A percentile compares a stretch with the other conserved stretches of the same genome.
Evolutionary conservation across 257 asterid species (phyloP).

Genomic region (Solanum ossicruentum): DNA sequence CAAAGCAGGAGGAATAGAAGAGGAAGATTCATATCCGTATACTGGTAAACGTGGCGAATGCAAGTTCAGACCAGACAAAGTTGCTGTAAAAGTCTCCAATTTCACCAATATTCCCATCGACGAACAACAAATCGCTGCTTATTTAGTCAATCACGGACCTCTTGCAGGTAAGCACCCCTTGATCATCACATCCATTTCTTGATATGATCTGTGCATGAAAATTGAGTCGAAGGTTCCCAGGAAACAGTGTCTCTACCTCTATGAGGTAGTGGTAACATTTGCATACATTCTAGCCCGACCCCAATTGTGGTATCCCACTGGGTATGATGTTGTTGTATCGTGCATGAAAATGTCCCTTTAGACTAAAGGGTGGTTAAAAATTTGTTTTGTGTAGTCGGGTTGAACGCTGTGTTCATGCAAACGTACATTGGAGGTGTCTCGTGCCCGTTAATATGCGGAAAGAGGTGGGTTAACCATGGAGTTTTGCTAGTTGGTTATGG

Average conservation of each 20-base stretch:
- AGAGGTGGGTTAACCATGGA: conserved; percentile 50
- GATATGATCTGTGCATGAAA: background rate
- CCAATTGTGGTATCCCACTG: too few relatives aligned
- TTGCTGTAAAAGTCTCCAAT: conserved; percentile 38
- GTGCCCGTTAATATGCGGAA: conserved; percentile 66
- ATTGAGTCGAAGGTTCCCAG: background rate
- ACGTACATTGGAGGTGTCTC: conserved; percentile 80
- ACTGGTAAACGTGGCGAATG: conserved; percentile 56
- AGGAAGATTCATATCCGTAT: conserved; percentile 52
- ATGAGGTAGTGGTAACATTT: too few relatives aligned
- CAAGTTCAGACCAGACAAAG: conserved; percentile 35
- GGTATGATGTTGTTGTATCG: too few relatives aligned
- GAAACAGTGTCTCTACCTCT: too few relatives aligned
- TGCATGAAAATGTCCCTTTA: background rate
- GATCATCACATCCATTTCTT: background rate
- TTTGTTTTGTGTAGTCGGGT: conserved; percentile 37
- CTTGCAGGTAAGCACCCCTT: conserved; percentile 41
- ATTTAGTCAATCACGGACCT: conserved; percentile 63
- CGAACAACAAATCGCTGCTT: conserved; percentile 60
- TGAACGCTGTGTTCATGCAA: conserved; percentile 82
- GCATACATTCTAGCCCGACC: too few relatives aligned
- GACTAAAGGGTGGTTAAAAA: background rate
- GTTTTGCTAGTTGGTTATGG: conserved; percentile 77
- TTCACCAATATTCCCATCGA: conserved; percentile 44
- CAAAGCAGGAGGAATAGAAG: conserved; percentile 66